Conservation (phyloP, 805 yeast species). For the Lachancea meyersii region DNA sequence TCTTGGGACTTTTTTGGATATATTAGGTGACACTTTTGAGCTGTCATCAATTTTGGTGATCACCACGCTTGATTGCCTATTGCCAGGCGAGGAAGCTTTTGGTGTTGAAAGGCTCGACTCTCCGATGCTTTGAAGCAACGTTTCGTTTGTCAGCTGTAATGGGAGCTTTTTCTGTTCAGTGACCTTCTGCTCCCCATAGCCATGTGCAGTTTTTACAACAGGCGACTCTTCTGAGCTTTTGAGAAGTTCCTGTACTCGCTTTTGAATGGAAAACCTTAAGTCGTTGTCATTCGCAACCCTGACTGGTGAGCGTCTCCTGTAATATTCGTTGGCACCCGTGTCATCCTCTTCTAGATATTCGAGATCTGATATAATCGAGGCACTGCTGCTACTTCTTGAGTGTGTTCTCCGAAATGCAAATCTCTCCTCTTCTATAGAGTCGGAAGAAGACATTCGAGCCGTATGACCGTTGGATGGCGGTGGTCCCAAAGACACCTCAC, state of each 20-base stretch:
- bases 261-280: slow-evolving; percentile 39
- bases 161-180: neutral
- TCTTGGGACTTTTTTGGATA: slow-evolving; percentile 39
- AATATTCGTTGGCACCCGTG: slow-evolving; percentile 8
- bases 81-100: slow-evolving; percentile 25
- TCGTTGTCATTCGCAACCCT: slow-evolving; percentile 5
- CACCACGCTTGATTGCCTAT: slow-evolving; percentile 22
- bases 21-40: neutral
- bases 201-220: slow-evolving; percentile 59
- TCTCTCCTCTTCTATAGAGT: slow-evolving; percentile 8
- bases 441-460: slow-evolving; percentile 5
- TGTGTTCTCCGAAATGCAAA: neutral
- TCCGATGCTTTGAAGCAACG: slow-evolving; percentile 3
- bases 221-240: slow-evolving; percentile 33
- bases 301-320: slow-evolving; percentile 11
- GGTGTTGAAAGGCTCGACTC: slow-evolving; percentile 9
- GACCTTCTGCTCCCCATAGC: slow-evolving; percentile 74
- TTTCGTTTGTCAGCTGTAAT: slow-evolving; percentile 10
- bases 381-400: slow-evolving; percentile 3
- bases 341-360: slow-evolving; percentile 9
- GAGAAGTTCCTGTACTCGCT: slow-evolving; percentile 48
- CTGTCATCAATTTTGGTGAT: slow-evolving; percentile 5
- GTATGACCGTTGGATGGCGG: slow-evolving; percentile 1
- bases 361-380: slow-evolving; percentile 11
- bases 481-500: neutral